A percentile compares a stretch with the other conserved stretches of the same genome.
phyloP scores from a whole-genome alignment of 805 yeast genomes.

The Yarrowia deformans region DNA sequence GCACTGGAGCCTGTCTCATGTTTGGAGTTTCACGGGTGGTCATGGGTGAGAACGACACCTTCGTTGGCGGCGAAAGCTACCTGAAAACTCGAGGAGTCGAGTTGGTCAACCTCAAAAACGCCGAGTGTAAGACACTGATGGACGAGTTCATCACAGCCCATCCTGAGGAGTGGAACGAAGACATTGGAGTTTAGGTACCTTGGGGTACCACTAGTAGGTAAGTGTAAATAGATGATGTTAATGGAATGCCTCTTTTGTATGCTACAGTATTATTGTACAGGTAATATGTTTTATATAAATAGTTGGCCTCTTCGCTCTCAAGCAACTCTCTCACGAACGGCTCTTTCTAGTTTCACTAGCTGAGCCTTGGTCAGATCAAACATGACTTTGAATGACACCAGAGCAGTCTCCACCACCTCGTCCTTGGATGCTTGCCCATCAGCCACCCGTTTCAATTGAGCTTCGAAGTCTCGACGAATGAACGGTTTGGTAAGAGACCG shows the following conservation, averaged over 20 bases:
- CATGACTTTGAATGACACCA: constrained; percentile 13
- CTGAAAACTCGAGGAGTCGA: constrained; percentile 68
- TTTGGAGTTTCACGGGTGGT: constrained; percentile 90
- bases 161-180: constrained; percentile 54
- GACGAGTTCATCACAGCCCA: constrained; percentile 71
- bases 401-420: constrained; percentile 55
- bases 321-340: background rate
- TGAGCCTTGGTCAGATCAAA: constrained; percentile 10
- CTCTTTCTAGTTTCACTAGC: constrained; percentile 18
- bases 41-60: constrained; percentile 85
- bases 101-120: constrained; percentile 49
- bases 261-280: background rate
- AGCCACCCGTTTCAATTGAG: constrained; percentile 68
- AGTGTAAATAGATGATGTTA: constrained; percentile 7
- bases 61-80: constrained; percentile 82
- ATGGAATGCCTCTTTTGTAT: background rate
- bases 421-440: constrained; percentile 63
- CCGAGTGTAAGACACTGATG: constrained; percentile 66
- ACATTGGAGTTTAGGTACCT: constrained; percentile 48
- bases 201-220: background rate
- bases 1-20: constrained; percentile 89
- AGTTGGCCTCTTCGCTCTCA: background rate
- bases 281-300: background rate
- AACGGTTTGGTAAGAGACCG: constrained; percentile 87
- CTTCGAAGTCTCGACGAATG: constrained; percentile 77